Conservation (phyloP, 225 moss, liverwort and hornwort genomes). For the Polytrichum commune region DNA sequence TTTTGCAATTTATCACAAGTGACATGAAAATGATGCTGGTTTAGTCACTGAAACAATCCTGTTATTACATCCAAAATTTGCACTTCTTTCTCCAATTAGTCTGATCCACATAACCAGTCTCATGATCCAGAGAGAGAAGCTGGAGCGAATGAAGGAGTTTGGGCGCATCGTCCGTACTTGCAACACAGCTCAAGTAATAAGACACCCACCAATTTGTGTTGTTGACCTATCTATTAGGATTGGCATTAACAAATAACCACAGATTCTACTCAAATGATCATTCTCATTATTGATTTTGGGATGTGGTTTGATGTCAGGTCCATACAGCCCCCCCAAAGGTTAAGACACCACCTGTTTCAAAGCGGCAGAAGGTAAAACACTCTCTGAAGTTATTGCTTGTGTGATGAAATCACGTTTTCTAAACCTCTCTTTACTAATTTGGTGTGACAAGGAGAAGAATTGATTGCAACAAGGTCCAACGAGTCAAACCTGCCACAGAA, state of each 20-base stretch:
- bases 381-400: too few species aligned
- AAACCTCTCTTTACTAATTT: too few species aligned
- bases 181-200: slow-evolving; percentile 52
- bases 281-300: background rate
- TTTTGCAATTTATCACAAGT: background rate
- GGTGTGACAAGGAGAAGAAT: too few species aligned
- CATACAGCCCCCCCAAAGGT: slow-evolving; percentile 16
- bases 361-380: slow-evolving; percentile 44
- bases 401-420: too few species aligned
- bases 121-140: slow-evolving; percentile 40
- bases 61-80: background rate
- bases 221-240: background rate
- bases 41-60: too few species aligned
- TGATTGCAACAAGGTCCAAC: too few species aligned
- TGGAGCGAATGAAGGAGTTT: slow-evolving; percentile 71
- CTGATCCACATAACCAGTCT: background rate
- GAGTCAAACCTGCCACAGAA: too few species aligned
- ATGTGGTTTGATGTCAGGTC: slow-evolving; percentile 28
- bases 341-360: slow-evolving; percentile 24
- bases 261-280: background rate
- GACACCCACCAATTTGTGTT: slow-evolving; percentile 15
- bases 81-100: background rate
- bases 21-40: background rate
- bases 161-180: slow-evolving; percentile 65
- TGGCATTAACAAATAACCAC: background rate